A percentile compares a stretch with the other conserved stretches of the same genome.
Conservation (phyloP, 2,329 filamentous ascomycete genomes). For the Raffaelea arxii region DNA sequence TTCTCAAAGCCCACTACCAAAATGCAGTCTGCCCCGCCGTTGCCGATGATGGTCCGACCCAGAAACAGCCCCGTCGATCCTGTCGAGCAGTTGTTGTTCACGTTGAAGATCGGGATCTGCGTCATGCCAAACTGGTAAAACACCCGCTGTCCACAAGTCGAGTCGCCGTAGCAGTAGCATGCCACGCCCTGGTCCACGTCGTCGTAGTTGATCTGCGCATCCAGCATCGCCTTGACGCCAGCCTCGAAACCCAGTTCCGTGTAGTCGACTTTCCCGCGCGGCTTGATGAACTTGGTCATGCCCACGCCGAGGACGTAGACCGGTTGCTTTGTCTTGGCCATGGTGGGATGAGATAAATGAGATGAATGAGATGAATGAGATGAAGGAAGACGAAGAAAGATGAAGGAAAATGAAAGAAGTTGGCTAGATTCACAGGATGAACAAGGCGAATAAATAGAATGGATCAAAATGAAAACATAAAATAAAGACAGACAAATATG, state of each 20-base stretch:
- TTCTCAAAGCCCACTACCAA: slow-evolving; percentile 95
- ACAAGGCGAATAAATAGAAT: background rate
- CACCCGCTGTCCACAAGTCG: slow-evolving; percentile 87
- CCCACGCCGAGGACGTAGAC: slow-evolving; percentile 92
- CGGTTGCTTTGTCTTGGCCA: slow-evolving; percentile 41
- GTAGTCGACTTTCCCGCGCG: slow-evolving; percentile 87
- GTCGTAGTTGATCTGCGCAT: slow-evolving; percentile 90
- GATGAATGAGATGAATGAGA: too few relatives aligned
- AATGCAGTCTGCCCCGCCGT: slow-evolving; percentile 78
- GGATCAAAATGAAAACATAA: background rate
- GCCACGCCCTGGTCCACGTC: slow-evolving; percentile 90
- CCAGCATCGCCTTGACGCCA: slow-evolving; percentile 75
- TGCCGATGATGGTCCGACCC: slow-evolving; percentile 67
- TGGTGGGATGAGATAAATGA: too few relatives aligned
- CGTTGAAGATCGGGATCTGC: slow-evolving; percentile 90
- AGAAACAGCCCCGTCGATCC: slow-evolving; percentile 86
- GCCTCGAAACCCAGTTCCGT: slow-evolving; percentile 90
- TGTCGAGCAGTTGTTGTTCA: slow-evolving; percentile 98
- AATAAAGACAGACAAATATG: background rate
- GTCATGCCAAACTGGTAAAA: slow-evolving; percentile 99
- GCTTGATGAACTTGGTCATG: slow-evolving; percentile 99
- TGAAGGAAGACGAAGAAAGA: background rate
- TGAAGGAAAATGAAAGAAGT: background rate
- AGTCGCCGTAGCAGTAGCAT: slow-evolving; percentile 98
- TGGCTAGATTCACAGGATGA: background rate